These are phyloP conservation scores for Brassica hybrid DNA, from an alignment of 441 rosid species.

Conservation along the genomic window DNA sequence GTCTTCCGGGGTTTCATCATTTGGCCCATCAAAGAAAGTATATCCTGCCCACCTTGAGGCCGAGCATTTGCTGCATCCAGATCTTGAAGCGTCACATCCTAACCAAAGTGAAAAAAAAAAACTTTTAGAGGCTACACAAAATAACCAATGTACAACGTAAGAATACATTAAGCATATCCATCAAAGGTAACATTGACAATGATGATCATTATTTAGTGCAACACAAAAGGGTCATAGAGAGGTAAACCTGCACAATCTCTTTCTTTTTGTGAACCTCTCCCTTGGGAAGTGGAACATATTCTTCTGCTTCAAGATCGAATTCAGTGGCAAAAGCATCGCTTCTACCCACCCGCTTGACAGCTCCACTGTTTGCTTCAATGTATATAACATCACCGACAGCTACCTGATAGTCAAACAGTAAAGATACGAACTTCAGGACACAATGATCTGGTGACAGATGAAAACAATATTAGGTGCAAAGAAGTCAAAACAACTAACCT, in stretches of 20 bases:
- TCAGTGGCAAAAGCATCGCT: conserved; percentile 98
- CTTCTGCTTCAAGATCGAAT: conserved; percentile 98
- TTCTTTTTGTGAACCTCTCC: conserved; percentile 99
- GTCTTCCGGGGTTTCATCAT: conserved; percentile 99
- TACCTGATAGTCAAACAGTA: conserved; percentile 52
- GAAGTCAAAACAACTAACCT: conserved; percentile 51
- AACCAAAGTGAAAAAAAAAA: conserved; percentile 3
- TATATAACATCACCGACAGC: conserved; percentile 99
- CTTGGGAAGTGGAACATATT: conserved; percentile 97
- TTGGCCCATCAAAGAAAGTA: conserved; percentile 95
- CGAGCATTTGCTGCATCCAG: conserved; percentile 99
- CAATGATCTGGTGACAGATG: neutral
- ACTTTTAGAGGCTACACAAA: neutral
- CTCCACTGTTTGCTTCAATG: conserved; percentile 97
- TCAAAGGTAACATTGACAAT: neutral
- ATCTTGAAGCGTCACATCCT: conserved; percentile 99
- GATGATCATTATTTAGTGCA: neutral
- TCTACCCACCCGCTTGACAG: conserved; percentile 95
- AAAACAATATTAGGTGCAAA: conserved; percentile 1
- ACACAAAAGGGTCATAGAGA: neutral
- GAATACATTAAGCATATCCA: neutral
- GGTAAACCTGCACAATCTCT: conserved; percentile 94
- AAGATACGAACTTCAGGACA: neutral
- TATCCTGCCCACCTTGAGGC: conserved; percentile 99
- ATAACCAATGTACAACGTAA: neutral